Percentiles rank a stretch among this genome's conserved stretches.
These are phyloP conservation scores for Aspergillus puulaauensis DNA, from an alignment of 2,329 filamentous ascomycete genomes.

Conservation along the genomic window DNA sequence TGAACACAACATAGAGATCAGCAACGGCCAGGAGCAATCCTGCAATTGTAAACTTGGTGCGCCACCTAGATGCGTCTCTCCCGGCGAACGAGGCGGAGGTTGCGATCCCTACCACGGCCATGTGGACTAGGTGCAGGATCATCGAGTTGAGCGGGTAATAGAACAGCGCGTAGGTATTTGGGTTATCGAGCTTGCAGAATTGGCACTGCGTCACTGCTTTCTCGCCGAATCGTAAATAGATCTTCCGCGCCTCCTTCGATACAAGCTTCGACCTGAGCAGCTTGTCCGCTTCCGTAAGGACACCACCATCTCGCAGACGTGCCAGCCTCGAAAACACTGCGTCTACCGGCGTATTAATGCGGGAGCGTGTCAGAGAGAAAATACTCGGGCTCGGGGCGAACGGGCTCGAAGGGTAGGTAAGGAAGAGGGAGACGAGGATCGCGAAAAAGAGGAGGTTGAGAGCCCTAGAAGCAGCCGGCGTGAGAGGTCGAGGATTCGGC, in stretches of 20 bases:
- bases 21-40: conserved; percentile 58
- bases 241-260: conserved; percentile 68
- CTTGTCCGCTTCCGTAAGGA: conserved; percentile 57
- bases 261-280: conserved; percentile 67
- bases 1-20: conserved; percentile 66
- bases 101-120: conserved; percentile 67
- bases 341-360: conserved; percentile 80
- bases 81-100: conserved; percentile 70
- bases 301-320: conserved; percentile 37
- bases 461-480: conserved; percentile 35
- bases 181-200: conserved; percentile 76
- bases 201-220: conserved; percentile 69
- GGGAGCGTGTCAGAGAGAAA: conserved; percentile 73
- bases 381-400: conserved; percentile 59
- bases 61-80: conserved; percentile 65
- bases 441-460: conserved; percentile 55
- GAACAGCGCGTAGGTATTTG: conserved; percentile 74
- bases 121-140: conserved; percentile 76
- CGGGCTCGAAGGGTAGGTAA: conserved; percentile 69
- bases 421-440: conserved; percentile 54
- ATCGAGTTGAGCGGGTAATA: conserved; percentile 68
- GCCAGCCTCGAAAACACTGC: conserved; percentile 77
- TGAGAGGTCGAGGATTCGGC: conserved; percentile 38
- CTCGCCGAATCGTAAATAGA: conserved; percentile 84
- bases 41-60: conserved; percentile 65